These are phyloP conservation scores for Coelastrella sp. DNA, from an alignment of 139 green algal species.

Conservation along the genomic window DNA sequence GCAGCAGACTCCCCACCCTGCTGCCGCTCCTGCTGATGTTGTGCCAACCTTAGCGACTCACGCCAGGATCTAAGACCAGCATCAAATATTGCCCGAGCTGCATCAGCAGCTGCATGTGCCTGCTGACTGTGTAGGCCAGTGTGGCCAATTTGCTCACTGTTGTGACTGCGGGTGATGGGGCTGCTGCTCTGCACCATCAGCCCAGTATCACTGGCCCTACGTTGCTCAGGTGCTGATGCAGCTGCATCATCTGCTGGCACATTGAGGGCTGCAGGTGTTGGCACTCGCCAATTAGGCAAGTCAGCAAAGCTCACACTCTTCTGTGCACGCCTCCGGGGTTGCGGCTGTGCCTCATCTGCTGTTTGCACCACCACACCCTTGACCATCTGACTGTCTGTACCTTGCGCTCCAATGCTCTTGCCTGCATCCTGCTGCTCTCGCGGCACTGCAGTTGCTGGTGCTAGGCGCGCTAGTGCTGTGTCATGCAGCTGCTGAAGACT, in stretches of 20 bases:
- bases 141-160: too few relatives aligned
- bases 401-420: conserved; percentile 10
- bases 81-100: not conserved
- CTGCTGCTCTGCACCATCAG: not conserved
- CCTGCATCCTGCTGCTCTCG: too few relatives aligned
- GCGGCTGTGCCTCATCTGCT: not conserved
- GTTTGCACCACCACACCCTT: not conserved
- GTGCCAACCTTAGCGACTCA: not conserved
- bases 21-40: conserved; percentile 23
- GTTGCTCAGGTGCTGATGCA: not conserved
- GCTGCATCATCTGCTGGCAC: not conserved
- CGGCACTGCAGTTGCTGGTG: not conserved
- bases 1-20: too few relatives aligned
- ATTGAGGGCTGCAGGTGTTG: not conserved
- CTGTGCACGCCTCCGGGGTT: not conserved
- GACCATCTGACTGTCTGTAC: too few relatives aligned
- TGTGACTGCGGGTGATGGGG: not conserved
- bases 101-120: not conserved
- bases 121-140: not conserved
- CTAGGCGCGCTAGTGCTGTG: not conserved
- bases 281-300: not conserved
- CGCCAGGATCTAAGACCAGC: conserved; percentile 16
- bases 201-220: not conserved
- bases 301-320: conserved; percentile 44
- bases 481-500: not conserved